These are phyloP conservation scores for Vitis vinifera DNA, from an alignment of 164 flowering plant species.

Conservation along the genomic window DNA sequence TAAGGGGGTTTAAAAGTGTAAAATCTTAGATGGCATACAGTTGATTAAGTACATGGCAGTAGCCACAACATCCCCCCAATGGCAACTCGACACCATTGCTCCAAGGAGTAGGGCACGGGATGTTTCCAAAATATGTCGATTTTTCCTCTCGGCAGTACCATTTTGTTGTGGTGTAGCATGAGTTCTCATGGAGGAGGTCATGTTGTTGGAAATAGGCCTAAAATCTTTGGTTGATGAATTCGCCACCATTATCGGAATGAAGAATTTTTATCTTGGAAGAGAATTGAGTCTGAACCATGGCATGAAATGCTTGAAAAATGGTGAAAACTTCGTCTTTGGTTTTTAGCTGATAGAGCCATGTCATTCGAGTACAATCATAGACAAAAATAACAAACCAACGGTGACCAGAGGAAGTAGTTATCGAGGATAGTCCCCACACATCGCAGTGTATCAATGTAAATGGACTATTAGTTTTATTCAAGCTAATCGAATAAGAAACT, in stretches of 20 bases:
- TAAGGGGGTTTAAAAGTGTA: slow-evolving; percentile 3
- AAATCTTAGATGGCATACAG: neutral
- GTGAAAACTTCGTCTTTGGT: too few relatives aligned
- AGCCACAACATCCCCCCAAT: neutral
- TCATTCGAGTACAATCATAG: neutral
- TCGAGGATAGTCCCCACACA: slow-evolving; percentile 1
- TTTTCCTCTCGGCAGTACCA: too few relatives aligned
- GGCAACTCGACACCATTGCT: slow-evolving; percentile 3
- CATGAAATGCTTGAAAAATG: too few relatives aligned
- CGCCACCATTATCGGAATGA: too few relatives aligned
- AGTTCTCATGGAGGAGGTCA: too few relatives aligned
- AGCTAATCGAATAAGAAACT: slow-evolving; percentile 1
- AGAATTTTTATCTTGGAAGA: too few relatives aligned
- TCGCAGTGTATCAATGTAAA: slow-evolving; percentile 1
- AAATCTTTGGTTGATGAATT: too few relatives aligned
- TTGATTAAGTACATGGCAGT: slow-evolving; percentile 4
- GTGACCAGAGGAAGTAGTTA: neutral
- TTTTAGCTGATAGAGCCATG: too few relatives aligned
- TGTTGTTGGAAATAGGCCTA: too few relatives aligned
- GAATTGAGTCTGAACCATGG: too few relatives aligned
- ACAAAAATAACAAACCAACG: slow-evolving; percentile 10
- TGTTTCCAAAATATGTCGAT: too few relatives aligned
- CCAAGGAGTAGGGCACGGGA: neutral
- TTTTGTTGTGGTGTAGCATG: too few relatives aligned
- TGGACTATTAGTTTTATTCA: slow-evolving; percentile 7